Evolutionary conservation across 345 rosid species (phyloP).

Genomic region (Populus nigra): DNA sequence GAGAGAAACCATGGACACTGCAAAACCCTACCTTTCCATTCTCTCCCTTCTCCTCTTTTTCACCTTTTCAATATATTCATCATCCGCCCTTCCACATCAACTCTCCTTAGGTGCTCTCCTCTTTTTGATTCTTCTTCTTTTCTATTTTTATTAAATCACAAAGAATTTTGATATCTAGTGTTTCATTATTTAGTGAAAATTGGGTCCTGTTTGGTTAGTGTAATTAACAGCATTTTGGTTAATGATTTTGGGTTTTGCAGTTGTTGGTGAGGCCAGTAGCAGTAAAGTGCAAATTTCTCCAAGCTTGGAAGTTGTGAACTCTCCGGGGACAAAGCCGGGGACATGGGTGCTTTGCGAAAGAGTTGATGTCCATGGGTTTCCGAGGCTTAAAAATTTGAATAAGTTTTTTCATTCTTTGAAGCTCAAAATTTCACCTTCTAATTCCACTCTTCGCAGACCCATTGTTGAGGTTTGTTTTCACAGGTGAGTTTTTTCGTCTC

Average conservation of each 20-base stretch:
- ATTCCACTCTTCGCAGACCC: slow-evolving; percentile 34
- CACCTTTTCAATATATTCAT: slow-evolving; percentile 17
- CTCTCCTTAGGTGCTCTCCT: slow-evolving; percentile 40
- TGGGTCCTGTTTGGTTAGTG: background rate
- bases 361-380: slow-evolving; percentile 57
- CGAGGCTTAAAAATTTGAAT: slow-evolving; percentile 52
- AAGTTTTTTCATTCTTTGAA: slow-evolving; percentile 68
- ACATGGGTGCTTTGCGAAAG: slow-evolving; percentile 60
- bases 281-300: slow-evolving; percentile 46
- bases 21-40: slow-evolving; percentile 17
- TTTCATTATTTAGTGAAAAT: slow-evolving; percentile 14
- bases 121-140: background rate
- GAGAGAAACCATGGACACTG: slow-evolving; percentile 28
- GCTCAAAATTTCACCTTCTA: slow-evolving; percentile 44
- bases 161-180: slow-evolving; percentile 33
- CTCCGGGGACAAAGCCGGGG: slow-evolving; percentile 73
- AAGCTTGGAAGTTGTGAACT: slow-evolving; percentile 45
- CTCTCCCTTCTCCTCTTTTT: slow-evolving; percentile 26
- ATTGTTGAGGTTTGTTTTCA: slow-evolving; percentile 79
- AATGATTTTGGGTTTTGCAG: slow-evolving; percentile 36
- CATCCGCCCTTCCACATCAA: slow-evolving; percentile 32
- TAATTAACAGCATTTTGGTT: too few species aligned
- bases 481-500: slow-evolving; percentile 45
- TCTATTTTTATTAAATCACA: background rate
- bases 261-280: slow-evolving; percentile 39